A percentile compares a stretch with the other conserved stretches of the same genome.
phyloP scores from a whole-genome alignment of 2,329 filamentous ascomycete genomes.

The Phialocephala sp. region DNA sequence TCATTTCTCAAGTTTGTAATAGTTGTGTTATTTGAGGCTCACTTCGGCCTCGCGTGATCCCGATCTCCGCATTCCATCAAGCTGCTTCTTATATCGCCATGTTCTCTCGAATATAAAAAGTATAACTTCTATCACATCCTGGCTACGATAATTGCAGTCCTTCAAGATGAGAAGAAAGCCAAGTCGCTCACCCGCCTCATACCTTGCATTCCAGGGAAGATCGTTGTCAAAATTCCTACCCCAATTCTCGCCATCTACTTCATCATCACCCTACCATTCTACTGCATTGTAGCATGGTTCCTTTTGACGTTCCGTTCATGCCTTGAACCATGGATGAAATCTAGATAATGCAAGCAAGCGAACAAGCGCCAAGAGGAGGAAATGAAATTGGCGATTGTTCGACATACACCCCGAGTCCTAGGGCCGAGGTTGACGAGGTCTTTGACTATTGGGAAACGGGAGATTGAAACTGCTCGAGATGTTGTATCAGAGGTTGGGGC shows the following conservation, averaged over 20 bases:
- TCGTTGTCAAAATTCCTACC: not conserved
- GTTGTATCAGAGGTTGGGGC: not conserved
- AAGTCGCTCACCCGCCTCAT: not conserved
- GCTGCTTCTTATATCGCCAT: too few relatives aligned
- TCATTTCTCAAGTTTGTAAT: not conserved
- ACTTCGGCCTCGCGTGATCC: not conserved
- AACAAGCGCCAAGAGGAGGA: not conserved
- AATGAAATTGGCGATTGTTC: not conserved
- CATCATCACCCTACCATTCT: not conserved
- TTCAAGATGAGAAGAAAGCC: slow-evolving; percentile 2
- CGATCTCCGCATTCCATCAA: too few relatives aligned
- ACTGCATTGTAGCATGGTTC: not conserved
- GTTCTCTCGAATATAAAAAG: too few relatives aligned
- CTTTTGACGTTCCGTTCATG: not conserved
- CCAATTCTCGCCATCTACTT: not conserved
- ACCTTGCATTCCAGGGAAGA: not conserved
- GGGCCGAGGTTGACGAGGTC: not conserved
- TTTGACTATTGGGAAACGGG: slow-evolving; percentile 13
- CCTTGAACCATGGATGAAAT: not conserved
- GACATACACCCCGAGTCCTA: not conserved
- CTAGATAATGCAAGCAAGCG: not conserved
- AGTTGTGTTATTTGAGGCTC: not conserved
- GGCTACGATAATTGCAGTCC: not conserved
- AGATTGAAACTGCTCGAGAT: not conserved
- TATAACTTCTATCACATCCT: not conserved